phyloP scores from a whole-genome alignment of 2,329 filamentous ascomycete species.

The Ophiostoma himal-ulmi region DNA sequence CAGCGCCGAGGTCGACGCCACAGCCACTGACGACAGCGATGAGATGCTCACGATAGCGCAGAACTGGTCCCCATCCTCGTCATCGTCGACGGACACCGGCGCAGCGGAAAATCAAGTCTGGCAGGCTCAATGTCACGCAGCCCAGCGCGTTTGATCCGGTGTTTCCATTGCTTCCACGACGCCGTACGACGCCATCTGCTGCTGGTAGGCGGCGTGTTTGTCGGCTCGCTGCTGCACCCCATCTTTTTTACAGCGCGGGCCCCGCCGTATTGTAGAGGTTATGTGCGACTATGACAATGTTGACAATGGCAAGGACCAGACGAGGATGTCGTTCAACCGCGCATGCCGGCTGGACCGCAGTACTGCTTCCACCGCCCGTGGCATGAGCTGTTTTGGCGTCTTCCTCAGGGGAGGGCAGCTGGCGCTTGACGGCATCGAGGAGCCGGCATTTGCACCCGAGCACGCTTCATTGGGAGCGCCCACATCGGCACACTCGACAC shows the following conservation, averaged over 20 bases:
- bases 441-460: background rate
- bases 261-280: slow-evolving; percentile 25
- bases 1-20: background rate
- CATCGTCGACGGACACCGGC: background rate
- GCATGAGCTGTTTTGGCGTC: slow-evolving; percentile 38
- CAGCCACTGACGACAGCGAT: background rate
- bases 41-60: background rate
- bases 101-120: background rate
- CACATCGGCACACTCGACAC: slow-evolving; percentile 32
- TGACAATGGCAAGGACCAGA: background rate
- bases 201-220: slow-evolving; percentile 40
- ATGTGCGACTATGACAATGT: background rate
- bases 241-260: slow-evolving; percentile 43
- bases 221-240: slow-evolving; percentile 44
- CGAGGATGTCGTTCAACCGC: slow-evolving; percentile 32
- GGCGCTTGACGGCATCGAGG: background rate
- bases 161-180: background rate
- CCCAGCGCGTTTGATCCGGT: background rate
- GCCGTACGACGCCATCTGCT: slow-evolving; percentile 41
- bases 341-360: slow-evolving; percentile 35
- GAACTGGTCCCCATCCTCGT: background rate
- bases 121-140: background rate
- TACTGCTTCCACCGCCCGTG: slow-evolving; percentile 31
- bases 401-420: slow-evolving; percentile 26
- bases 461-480: slow-evolving; percentile 29